Evolutionary conservation across 2,329 filamentous ascomycete genomes (phyloP), one percentile per base, ranked within the genome.

Genomic region (Didymella lethalis): DNA sequence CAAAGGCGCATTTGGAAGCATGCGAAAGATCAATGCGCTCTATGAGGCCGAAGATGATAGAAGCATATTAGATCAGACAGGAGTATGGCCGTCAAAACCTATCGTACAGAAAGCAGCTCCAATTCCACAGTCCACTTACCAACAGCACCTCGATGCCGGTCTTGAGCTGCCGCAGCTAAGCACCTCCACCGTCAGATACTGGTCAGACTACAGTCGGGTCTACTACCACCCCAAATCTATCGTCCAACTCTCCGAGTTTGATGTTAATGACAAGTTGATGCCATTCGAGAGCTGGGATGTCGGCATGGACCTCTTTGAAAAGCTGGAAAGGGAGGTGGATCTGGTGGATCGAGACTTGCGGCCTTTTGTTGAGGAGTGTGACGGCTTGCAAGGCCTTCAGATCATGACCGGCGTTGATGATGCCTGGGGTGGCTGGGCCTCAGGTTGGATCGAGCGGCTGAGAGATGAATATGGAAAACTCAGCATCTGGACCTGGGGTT

Each of bases 171-270:
- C 90, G 0, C 79, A 82, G 51, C 83, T 97, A 20, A 89, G 84
- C 1, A 83, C 87, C 1, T 85, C 88, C 7, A 85, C 86, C 11
- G 90, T 98, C n/a, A 87, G 92, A 53, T 98, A 95, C 79, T 99
- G 95, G 94, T 96, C 93, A 31, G 95, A 99, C 77, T 98, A 93
- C 78, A 96, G 92, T 67, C 87, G 92, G 26, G 86, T 95, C n/a
- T 99, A 88, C 78, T 97, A 91, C 74, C 93, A 98, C 74, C 95
- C 95, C 8, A 87, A 86, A 54, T 97, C 93, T 12, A 86, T 97
- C 53, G 84, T 96, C 10, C 93, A 96, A 73, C 82, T 98, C 25
- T 75, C 72, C 2, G 92, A 97, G 71, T 96, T 91, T 71, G 92
- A 96, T 74, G 82, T 96, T 34, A 88, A 91, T 73, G 94, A 92